Base-by-base conservation (phyloP, 1,139 yeast species). In the Saccharomyces hybrid region DNA sequence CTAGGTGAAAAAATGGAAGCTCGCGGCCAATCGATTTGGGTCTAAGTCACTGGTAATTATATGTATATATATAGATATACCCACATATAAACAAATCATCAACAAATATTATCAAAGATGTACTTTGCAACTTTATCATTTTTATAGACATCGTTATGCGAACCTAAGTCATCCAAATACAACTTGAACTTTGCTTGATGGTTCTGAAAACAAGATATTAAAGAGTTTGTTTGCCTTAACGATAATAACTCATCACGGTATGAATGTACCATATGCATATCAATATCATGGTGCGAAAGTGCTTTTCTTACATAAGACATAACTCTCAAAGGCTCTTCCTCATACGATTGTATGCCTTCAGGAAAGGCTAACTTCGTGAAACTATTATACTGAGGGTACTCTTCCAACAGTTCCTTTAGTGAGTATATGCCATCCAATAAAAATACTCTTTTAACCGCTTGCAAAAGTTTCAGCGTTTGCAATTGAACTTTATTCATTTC, bases 11-110 rank as follows among this genome's bases (percentile, higher is more conserved):
- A 79, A 75, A 81, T 83, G 75, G 81, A 78, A 55, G 70, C 68
- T 11, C 75, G 79, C 48, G 90, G 90, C 52, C 74, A 76, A 59
- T 82, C 81, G 54, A 76, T 85, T 52, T 83, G 88, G 88, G 78
- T 76, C 8, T 76, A 67, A 59, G 8, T n/a, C 19, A 48, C 21
- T 16, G 42, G 21, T 12, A 26, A 12, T 24, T 14, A 26, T 8
- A 19, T 9, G 12, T 21, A 24, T n/a, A 46, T 11, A 46, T 24
- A n/a, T 21, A 26, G 8, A 24, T 12, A 44, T 3, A 42, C 14
- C n/a, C n/a, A 3, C 6, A 24, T 5, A n/a, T 26, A 47, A 74
- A 72, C 54, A 90, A 72, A 52, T 81, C 84, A 5, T 88, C 86
- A 4, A 97, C 97, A 6, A 38, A 54, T 48, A 48, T 58, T 59